Percentiles rank a stretch among this genome's conserved stretches.
phyloP scores from a whole-genome alignment of 352 stramenopile species.

The Globisporangium takayamanum region DNA sequence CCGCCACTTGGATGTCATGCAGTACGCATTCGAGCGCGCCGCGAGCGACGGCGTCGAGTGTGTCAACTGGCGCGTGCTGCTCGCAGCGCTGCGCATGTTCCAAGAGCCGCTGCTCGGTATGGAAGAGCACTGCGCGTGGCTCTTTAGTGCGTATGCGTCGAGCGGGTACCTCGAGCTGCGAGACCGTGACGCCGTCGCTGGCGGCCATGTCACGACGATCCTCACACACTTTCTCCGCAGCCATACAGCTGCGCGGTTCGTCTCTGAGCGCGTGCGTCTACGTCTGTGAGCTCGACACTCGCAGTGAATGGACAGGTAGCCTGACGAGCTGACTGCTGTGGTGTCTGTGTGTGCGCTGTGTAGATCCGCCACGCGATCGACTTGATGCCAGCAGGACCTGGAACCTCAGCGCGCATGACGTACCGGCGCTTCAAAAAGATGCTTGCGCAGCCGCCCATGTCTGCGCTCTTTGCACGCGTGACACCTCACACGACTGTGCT shows the following conservation, averaged over 20 bases:
- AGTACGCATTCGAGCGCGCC: constrained; percentile 56
- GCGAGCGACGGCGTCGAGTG: constrained; percentile 33
- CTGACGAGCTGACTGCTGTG: neutral
- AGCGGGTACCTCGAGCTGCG: constrained; percentile 42
- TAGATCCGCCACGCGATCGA: constrained; percentile 45
- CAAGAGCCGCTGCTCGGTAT: constrained; percentile 47
- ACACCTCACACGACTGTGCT: constrained; percentile 41
- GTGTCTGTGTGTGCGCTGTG: neutral
- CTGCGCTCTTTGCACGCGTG: constrained; percentile 29
- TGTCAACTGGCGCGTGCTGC: constrained; percentile 64
- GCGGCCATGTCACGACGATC: constrained; percentile 36
- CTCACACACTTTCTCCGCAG: constrained; percentile 48
- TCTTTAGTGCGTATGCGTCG: constrained; percentile 51
- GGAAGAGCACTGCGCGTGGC: constrained; percentile 48
- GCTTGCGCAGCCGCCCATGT: constrained; percentile 34
- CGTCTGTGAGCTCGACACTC: neutral
- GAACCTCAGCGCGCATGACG: constrained; percentile 31
- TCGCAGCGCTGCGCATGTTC: constrained; percentile 52
- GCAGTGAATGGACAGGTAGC: neutral
- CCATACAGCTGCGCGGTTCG: constrained; percentile 35
- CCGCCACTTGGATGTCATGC: constrained; percentile 50
- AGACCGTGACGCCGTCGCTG: constrained; percentile 25
- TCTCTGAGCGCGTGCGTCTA: constrained; percentile 44
- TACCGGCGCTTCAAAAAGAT: constrained; percentile 40
- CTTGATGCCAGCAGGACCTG: constrained; percentile 24